Evolutionary conservation across 768 basidiomycete genomes (phyloP).

Genomic region (Clathrus columnatus): DNA sequence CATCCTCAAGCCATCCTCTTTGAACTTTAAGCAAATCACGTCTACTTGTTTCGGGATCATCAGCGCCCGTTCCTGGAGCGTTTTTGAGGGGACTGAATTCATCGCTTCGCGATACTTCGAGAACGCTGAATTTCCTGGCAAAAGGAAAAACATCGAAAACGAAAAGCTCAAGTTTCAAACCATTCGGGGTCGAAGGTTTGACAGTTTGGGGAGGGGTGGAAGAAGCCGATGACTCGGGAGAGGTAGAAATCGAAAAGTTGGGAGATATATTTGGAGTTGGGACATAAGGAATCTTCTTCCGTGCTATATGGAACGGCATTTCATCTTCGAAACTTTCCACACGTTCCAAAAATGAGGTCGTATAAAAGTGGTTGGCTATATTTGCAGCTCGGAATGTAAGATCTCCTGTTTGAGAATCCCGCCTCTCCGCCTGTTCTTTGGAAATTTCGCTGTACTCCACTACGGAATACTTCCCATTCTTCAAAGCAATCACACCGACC

Average conservation of each 20-base stretch:
- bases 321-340: slow-evolving; percentile 77
- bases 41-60: slow-evolving; percentile 86
- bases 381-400: slow-evolving; percentile 91
- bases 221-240: neutral
- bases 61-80: slow-evolving; percentile 83
- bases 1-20: slow-evolving; percentile 66
- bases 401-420: slow-evolving; percentile 59
- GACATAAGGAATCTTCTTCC: slow-evolving; percentile 90
- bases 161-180: slow-evolving; percentile 98
- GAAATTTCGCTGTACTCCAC: slow-evolving; percentile 98
- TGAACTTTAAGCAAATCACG: slow-evolving; percentile 86
- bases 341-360: slow-evolving; percentile 67
- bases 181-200: slow-evolving; percentile 88
- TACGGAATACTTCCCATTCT: slow-evolving; percentile 79
- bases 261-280: slow-evolving; percentile 40
- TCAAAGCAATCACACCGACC: slow-evolving; percentile 87
- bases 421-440: slow-evolving; percentile 73
- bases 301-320: slow-evolving; percentile 95
- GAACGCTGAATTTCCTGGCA: slow-evolving; percentile 70
- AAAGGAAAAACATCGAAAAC: slow-evolving; percentile 98
- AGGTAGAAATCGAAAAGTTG: neutral
- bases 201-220: slow-evolving; percentile 41
- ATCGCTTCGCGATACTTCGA: slow-evolving; percentile 80
- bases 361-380: slow-evolving; percentile 98
- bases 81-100: slow-evolving; percentile 99